Evolutionary conservation across 495 filamentous ascomycete species (phyloP).

Genomic region (Chaetomium fimeti): DNA sequence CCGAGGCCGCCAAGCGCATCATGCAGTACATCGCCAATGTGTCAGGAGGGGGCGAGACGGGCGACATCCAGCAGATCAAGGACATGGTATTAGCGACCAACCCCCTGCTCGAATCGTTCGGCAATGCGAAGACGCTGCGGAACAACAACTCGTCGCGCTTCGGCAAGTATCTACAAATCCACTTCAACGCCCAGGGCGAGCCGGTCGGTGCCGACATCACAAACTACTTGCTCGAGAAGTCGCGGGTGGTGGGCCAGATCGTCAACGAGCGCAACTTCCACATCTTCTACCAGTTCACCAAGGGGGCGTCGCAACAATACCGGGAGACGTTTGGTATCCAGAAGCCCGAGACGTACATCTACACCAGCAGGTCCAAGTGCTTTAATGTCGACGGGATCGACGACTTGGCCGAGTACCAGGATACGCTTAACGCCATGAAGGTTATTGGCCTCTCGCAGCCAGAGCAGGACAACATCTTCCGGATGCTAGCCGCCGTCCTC

Average conservation of each 20-base stretch:
- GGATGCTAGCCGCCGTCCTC: constrained; percentile 87
- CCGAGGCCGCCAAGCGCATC: constrained; percentile 97
- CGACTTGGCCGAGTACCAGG: constrained; percentile 83
- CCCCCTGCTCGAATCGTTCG: constrained; percentile 94
- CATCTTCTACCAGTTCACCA: constrained; percentile 99
- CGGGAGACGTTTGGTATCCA: constrained; percentile 84
- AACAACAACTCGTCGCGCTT: constrained; percentile 99
- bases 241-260: constrained; percentile 93
- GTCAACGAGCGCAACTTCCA: constrained; percentile 96
- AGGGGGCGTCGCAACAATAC: constrained; percentile 84
- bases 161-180: constrained; percentile 96
- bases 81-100: constrained; percentile 99
- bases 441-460: constrained; percentile 83
- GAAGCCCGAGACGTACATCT: constrained; percentile 88
- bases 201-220: constrained; percentile 97
- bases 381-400: constrained; percentile 91
- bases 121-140: constrained; percentile 94
- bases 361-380: constrained; percentile 92
- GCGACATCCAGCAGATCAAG: constrained; percentile 95
- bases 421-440: constrained; percentile 92
- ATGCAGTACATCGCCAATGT: constrained; percentile 99
- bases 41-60: constrained; percentile 81
- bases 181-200: constrained; percentile 92
- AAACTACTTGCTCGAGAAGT: constrained; percentile 96
- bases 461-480: constrained; percentile 96